Evolutionary conservation across 176 grass and related monocot species (phyloP), one percentile per base, ranked within the genome.

Genomic region (Pontederia paniculata): DNA sequence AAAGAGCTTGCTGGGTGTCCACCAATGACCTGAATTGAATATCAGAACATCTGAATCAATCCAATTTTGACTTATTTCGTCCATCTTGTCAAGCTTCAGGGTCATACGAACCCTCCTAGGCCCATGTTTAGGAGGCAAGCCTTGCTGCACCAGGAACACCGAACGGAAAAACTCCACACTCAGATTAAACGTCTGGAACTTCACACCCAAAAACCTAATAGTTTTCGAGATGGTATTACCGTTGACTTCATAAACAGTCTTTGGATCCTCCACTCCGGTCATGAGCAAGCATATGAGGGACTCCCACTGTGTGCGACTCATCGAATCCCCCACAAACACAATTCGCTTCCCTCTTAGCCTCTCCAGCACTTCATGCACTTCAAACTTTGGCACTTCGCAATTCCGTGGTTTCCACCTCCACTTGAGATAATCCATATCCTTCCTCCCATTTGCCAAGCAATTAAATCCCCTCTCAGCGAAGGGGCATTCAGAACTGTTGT

Each of bases 11-110:
- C 80, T 91, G 41, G 86, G 80, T 41, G 83, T 98, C 93, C 93
- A 98, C 93, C 93, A 98, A 66, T 98, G 93, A 15, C 93, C 93
- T 42, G 86, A 98, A 18, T 98, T 98, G 73, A 98, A 98, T 63
- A 98, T 83, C 44, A 98, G 83, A 52, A 91, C 66, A 75, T 98
- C 83, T 0, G 83, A 75, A 11, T 82, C 74, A 17, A 23, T 60
- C 93, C 93, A 98, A 53, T 84, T 84, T 31, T 42, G 21, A 68
- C 55, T 98, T 53, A 80, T 41, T 42, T 84, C 80, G 74, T 91
- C 86, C 74, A 98, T 73, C 69, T 69, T 81, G 72, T 98, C 83
- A 2, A 98, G 80, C 70, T 84, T 98, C 48, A 98, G 84, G 59
- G 79, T 72, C 0, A 75, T 48, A 14, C 62, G 74, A 67, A 98